Base-by-base conservation (phyloP, 163 green algal species). In the Scenedesmus sp. region DNA sequence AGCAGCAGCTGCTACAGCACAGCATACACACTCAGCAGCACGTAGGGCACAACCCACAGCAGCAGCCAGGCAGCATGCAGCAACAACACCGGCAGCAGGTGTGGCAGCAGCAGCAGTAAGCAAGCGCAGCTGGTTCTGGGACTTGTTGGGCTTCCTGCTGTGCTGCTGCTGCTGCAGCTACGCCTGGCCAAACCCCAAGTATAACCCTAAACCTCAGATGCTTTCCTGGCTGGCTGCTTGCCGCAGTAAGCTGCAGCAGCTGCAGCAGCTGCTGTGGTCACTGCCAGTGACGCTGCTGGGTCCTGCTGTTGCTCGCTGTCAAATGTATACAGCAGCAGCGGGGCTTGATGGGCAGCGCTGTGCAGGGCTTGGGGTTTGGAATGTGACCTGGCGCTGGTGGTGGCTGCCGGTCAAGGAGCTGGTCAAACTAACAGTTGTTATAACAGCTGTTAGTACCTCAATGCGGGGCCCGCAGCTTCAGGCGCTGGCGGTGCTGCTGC, bases 321-420 rank as follows among this genome's bases (percentile, higher is more conserved):
- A 86, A 52, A 8, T 23, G 0, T 86, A 46, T 3, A 74, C 56
- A 60, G 46, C 4, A 3, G 10, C 54, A 13, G n/a, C 23, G 26
- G 73, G 67, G 9, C 16, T 90, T 1, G 46, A 57, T 54, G 86
- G 86, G 1, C 34, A 66, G 67, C 1, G 3, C 10, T 57, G 20
- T 77, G 87, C 87, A 46, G 87, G 87, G 3, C 23, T 91, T 7
- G 70, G 60, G 10, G 87, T 91, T 46, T 91, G 87, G 87, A 91
- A 91, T 66, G 59, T 88, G 7, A 62, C 54, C n/a, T 86, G 87
- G 73, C 64, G 87, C 70, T 91, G 87, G 87, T 91, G 77, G 67
- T 91, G 87, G 87, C n/a, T 91, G 54, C 20, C 52, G 60, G 54
- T 74, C 52, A 54, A 52, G 18, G 87, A 91, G 87, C 10, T 85